Evolutionary conservation across 805 yeast species (phyloP), one percentile per base, ranked within the genome.

Genomic region (Pichia paraexigua): DNA sequence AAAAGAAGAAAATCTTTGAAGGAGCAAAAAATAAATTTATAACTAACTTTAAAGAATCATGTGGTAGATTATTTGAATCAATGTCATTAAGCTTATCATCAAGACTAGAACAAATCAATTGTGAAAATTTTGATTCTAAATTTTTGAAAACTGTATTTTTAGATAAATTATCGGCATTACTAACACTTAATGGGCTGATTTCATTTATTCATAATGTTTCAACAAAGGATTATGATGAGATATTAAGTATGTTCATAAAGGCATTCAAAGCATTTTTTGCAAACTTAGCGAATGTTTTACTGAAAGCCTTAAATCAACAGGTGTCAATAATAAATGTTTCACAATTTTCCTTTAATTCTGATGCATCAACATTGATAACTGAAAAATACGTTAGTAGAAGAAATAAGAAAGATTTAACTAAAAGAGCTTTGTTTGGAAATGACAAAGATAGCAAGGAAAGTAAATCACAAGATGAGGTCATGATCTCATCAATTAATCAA

Each of bases 151-250:
- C 50, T 1, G 20, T 49, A 7, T 48, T 65, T 5, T 47, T 58
- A 6, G 60, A 65, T 35, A 65, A 68, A 15, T 58, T 77, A 32
- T 61, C 76, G 0, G 63, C 67, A n/a, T 52, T 78, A 27, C 46
- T 79, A 49, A 70, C 75, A 1, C 73, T 73, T 46, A 66, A 78
- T 15, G 80, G 83, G 0, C 59, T 80, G 25, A 65, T 78, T 1
- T 67, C 81, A 1, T 84, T 84, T 60, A 73, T 84, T 22, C 85
- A 82, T 55, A 80, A 79, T 47, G 69, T 79, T 5, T 78, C 85
- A 2, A 65, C 68, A 0, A 65, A 65, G 2, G 74, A 77, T 5
- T 86, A 76, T 63, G 53, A 63, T 40, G 66, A 67, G 1, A 63
- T 83, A 18, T 53, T 79, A 27, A 65, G 61, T 5, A 62, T 67